Conservation (phyloP, 2,329 filamentous ascomycete species). For the Diaporthe batatas region DNA sequence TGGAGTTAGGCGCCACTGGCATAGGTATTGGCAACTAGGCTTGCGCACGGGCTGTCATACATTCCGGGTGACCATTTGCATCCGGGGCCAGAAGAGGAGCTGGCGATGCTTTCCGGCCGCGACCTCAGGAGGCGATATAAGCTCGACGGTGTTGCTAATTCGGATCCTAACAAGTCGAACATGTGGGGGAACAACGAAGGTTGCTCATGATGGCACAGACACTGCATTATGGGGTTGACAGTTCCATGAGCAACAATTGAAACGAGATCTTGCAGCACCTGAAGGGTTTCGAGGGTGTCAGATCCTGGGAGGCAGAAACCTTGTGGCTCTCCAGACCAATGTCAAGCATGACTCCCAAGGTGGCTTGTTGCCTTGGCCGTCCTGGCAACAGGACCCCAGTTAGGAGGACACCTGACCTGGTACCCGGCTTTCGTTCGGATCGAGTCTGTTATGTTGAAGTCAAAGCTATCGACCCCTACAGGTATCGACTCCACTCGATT, state of each 20-base stretch:
- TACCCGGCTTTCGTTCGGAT: background rate
- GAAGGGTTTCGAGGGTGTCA: background rate
- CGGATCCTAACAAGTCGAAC: background rate
- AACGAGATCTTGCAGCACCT: background rate
- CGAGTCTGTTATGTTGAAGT: background rate
- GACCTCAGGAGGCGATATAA: background rate
- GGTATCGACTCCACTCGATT: background rate
- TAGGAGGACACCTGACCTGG: background rate
- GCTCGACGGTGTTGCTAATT: background rate
- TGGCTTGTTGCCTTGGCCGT: slow-evolving; percentile 1
- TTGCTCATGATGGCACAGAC: background rate
- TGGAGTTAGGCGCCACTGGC: too few relatives aligned
- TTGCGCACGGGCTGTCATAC: background rate
- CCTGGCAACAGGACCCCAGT: background rate
- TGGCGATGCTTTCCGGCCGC: background rate
- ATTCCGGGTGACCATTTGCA: background rate
- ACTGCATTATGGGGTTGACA: background rate
- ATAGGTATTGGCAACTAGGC: too few relatives aligned
- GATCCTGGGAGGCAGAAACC: background rate
- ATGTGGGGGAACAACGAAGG: background rate
- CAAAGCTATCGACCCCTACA: background rate
- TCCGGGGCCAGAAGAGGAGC: slow-evolving; percentile 5
- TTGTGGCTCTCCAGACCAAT: slow-evolving; percentile 1
- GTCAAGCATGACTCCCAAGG: slow-evolving; percentile 14
- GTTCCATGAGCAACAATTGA: slow-evolving; percentile 2